Percentiles rank a stretch among this genome's conserved stretches.
Evolutionary conservation across 2,329 filamentous ascomycete genomes (phyloP).

Genomic region (Neonectria sp.): DNA sequence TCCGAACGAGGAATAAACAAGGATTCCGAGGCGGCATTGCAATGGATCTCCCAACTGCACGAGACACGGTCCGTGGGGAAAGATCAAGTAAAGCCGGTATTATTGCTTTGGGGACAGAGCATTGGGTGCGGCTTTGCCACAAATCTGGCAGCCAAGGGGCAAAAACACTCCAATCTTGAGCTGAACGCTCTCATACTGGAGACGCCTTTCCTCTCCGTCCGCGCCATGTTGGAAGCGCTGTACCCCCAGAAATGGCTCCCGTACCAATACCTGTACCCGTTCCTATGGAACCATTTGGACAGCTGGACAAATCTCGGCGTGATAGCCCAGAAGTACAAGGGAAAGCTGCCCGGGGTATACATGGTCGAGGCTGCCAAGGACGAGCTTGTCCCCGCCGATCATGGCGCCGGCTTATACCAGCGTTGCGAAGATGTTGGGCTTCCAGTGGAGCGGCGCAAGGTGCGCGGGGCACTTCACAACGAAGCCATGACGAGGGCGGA

Average conservation of each 20-base stretch:
- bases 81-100: conserved; percentile 48
- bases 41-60: conserved; percentile 70
- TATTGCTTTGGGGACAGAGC: conserved; percentile 84
- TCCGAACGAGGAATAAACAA: conserved; percentile 79
- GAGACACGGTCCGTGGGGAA: conserved; percentile 33
- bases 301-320: conserved; percentile 65
- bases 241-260: conserved; percentile 88
- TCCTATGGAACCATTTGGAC: conserved; percentile 76
- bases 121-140: conserved; percentile 82
- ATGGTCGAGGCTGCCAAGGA: conserved; percentile 72
- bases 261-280: conserved; percentile 81
- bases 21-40: conserved; percentile 76
- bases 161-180: conserved; percentile 55
- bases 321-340: conserved; percentile 53
- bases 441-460: conserved; percentile 59
- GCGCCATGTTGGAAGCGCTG: conserved; percentile 78
- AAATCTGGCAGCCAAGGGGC: conserved; percentile 63
- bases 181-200: conserved; percentile 75
- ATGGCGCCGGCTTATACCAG: conserved; percentile 62
- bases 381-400: conserved; percentile 70
- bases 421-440: conserved; percentile 65
- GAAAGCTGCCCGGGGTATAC: conserved; percentile 56
- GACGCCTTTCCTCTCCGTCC: conserved; percentile 81
- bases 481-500: conserved; percentile 64
- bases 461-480: conserved; percentile 69